phyloP scores from a whole-genome alignment of 2,329 filamentous ascomycete species.

The Calonectria naviculata region DNA sequence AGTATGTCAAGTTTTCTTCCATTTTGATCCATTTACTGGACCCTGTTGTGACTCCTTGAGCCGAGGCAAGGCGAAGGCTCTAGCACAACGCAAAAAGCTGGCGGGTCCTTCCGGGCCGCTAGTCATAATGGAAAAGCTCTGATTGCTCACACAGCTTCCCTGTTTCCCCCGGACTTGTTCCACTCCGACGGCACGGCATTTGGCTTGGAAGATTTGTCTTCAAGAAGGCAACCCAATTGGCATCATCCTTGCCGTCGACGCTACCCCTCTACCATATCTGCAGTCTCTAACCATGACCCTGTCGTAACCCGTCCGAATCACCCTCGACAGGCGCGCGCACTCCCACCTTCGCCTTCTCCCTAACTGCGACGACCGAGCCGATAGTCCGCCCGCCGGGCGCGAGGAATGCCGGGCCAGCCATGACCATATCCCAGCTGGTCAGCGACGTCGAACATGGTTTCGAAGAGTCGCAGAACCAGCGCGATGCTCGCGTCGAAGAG shows the following conservation, averaged over 20 bases:
- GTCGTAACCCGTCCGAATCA: slow-evolving; percentile 27
- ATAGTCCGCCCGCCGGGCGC: slow-evolving; percentile 32
- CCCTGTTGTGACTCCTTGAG: slow-evolving; percentile 32
- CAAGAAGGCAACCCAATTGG: slow-evolving; percentile 23
- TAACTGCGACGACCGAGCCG: slow-evolving; percentile 22
- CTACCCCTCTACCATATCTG: slow-evolving; percentile 7
- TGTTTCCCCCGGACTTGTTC: slow-evolving; percentile 31
- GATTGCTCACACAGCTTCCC: slow-evolving; percentile 36
- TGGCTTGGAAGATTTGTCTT: slow-evolving; percentile 31
- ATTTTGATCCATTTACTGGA: not conserved
- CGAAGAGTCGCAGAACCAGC: slow-evolving; percentile 80
- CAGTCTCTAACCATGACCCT: slow-evolving; percentile 32
- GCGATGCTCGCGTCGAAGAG: slow-evolving; percentile 83
- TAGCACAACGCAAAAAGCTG: slow-evolving; percentile 22
- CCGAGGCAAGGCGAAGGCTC: slow-evolving; percentile 40
- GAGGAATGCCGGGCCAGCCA: slow-evolving; percentile 49
- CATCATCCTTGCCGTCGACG: slow-evolving; percentile 19
- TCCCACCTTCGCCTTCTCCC: slow-evolving; percentile 1
- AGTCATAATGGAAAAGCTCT: slow-evolving; percentile 42
- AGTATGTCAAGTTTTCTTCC: not conserved
- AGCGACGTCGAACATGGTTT: slow-evolving; percentile 71
- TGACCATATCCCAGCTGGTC: slow-evolving; percentile 60
- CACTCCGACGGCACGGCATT: slow-evolving; percentile 29
- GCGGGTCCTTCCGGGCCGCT: slow-evolving; percentile 42
- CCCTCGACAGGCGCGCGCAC: slow-evolving; percentile 19